These are phyloP conservation scores for Chrysosporium keratinophilum DNA, from an alignment of 2,329 filamentous ascomycete genomes.

Conservation along the genomic window DNA sequence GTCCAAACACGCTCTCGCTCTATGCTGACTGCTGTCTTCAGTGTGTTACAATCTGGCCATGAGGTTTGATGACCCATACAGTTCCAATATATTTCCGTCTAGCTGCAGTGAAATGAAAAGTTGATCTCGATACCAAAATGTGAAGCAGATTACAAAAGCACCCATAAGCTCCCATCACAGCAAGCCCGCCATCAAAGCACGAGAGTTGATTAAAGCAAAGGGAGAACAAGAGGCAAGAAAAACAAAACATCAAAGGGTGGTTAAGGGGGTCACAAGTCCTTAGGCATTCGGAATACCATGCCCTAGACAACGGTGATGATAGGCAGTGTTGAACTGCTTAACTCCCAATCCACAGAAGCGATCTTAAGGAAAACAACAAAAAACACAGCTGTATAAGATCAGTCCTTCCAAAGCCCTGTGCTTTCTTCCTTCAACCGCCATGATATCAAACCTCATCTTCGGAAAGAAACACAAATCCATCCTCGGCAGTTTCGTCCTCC, in stretches of 20 bases:
- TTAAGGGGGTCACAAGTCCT: background rate
- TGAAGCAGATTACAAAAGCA: no score
- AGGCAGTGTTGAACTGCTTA: background rate
- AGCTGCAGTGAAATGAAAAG: no score
- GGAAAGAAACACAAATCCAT: constrained; percentile 8
- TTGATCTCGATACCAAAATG: no score
- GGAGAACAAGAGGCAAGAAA: background rate
- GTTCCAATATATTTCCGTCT: background rate
- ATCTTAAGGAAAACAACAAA: background rate
- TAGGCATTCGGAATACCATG: background rate
- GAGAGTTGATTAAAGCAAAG: background rate
- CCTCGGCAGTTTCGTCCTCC: constrained; percentile 8
- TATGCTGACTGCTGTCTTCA: background rate
- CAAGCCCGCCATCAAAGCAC: background rate
- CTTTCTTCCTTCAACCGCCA: no score
- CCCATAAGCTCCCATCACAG: background rate
- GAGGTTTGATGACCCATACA: background rate
- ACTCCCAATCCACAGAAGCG: background rate
- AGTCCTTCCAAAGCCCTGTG: background rate
- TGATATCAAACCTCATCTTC: background rate
- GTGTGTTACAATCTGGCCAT: background rate
- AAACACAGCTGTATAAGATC: background rate
- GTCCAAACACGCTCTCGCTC: background rate
- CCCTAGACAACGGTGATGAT: no score
- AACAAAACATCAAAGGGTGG: background rate